phyloP scores from a whole-genome alignment of 371 early-diverging fungal species.

The Mortierella sp. region DNA sequence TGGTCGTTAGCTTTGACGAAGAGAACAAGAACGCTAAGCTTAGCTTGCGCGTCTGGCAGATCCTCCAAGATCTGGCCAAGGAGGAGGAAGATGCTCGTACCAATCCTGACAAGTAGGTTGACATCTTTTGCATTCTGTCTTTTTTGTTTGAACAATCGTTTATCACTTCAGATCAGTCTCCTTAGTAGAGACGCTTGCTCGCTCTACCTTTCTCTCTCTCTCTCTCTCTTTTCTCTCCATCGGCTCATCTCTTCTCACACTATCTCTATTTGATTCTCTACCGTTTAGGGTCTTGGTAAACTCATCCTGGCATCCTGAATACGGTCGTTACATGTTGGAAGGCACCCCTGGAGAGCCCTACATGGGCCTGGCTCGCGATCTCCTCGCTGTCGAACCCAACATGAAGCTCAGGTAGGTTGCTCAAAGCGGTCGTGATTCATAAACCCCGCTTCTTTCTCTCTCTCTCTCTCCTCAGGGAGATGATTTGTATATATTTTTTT shows the following conservation, averaged over 20 bases:
- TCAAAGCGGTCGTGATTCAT: background rate
- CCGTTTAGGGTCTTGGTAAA: conserved; percentile 41
- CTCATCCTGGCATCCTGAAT: conserved; percentile 95
- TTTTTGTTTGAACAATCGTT: background rate
- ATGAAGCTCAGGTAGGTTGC: conserved; percentile 78
- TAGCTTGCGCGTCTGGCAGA: conserved; percentile 86
- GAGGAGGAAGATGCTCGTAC: conserved; percentile 73
- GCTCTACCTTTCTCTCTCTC: background rate
- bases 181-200: background rate
- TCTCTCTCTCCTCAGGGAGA: background rate
- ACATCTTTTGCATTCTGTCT: background rate
- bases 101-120: conserved; percentile 45
- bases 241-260: background rate
- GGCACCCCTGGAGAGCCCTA: conserved; percentile 95
- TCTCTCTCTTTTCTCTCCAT: background rate
- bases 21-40: conserved; percentile 76
- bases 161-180: background rate
- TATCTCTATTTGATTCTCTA: background rate
- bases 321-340: conserved; percentile 96
- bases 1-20: conserved; percentile 87
- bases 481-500: background rate
- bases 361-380: conserved; percentile 83
- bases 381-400: conserved; percentile 87
- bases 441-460: background rate
- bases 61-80: conserved; percentile 79